Evolutionary conservation across 2,329 filamentous ascomycete species (phyloP), one percentile per base, ranked within the genome.

Genomic region (Aspergillus brunneoviolaceus): DNA sequence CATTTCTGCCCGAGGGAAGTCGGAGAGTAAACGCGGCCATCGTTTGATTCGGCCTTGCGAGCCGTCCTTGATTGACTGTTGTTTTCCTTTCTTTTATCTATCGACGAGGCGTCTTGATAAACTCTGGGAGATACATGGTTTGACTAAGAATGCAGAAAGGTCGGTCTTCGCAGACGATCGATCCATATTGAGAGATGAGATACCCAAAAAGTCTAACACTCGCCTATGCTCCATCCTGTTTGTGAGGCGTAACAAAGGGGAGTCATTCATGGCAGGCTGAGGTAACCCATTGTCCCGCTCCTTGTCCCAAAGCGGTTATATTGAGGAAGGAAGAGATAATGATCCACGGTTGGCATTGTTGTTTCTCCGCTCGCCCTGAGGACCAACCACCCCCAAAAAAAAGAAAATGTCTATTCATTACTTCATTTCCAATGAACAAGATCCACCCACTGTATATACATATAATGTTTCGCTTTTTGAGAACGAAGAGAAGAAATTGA

Each of bases 251-350:
- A 35, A 55, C 53, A 55, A 55, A 49, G 53, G 33, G 45, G 19
- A 16, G 25, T 19, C 14, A 19, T 55, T 29, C 39, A 47, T 31
- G 14, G 45, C 16, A 48, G 27, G 25, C 25, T 39, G 16, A 3
- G 5, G 19, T 33, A 29, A n/a, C 4, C 16, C 5, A 23, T 49
- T 48, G 7, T 16, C 25, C 14, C 19, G 9, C 21, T 16, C 5
- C 6, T 4, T 55, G 33, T 51, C 64, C 59, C 27, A 60, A 69
- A 61, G 56, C 61, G 62, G 66, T 61, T 66, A 63, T 57, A 70
- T 72, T 70, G 63, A 65, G 27, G 58, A 55, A 50, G 45, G 55
- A n/a, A 29, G 49, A 64, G 51, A 57, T 65, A 70, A 69, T 66
- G 63, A 50, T 53, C n/a, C 31, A 16, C 58, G 31, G 59, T 55